phyloP scores from a whole-genome alignment of 257 asterid genomes.

The Nicotiana benthamiana region DNA sequence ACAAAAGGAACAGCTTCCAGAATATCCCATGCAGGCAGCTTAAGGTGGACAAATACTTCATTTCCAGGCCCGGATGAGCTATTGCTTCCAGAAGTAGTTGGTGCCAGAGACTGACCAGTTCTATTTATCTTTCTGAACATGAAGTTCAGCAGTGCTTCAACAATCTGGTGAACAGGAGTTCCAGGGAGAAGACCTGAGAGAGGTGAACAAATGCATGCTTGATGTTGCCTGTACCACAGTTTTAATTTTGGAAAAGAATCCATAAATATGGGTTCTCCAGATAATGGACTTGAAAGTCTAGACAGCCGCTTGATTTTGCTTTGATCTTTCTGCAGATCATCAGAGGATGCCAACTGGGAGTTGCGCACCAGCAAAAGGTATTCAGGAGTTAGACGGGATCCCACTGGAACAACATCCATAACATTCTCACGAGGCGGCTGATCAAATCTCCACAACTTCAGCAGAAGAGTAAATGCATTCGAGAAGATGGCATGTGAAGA shows the following conservation, averaged over 20 bases:
- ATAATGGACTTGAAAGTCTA: constrained; percentile 45
- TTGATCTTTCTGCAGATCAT: constrained; percentile 36
- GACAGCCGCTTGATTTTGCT: constrained; percentile 41
- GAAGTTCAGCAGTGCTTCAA: constrained; percentile 75
- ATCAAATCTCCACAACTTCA: constrained; percentile 92
- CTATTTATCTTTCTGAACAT: constrained; percentile 71
- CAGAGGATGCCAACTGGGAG: constrained; percentile 50
- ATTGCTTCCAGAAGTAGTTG: constrained; percentile 76
- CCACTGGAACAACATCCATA: constrained; percentile 64
- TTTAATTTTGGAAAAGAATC: constrained; percentile 88
- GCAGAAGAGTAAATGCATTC: constrained; percentile 83
- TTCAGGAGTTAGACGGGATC: constrained; percentile 74
- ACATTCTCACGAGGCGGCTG: constrained; percentile 78
- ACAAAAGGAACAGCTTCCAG: constrained; percentile 94
- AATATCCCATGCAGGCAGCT: constrained; percentile 98
- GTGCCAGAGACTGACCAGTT: constrained; percentile 50
- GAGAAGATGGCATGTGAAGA: constrained; percentile 80
- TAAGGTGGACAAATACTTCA: constrained; percentile 54
- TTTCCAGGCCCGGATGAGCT: constrained; percentile 59
- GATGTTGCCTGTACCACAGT: constrained; percentile 87
- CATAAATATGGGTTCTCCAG: constrained; percentile 55
- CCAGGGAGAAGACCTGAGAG: constrained; percentile 90
- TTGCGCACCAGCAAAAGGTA: constrained; percentile 73
- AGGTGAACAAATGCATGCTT: constrained; percentile 75
- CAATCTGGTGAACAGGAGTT: constrained; percentile 80